Evolutionary conservation across 1,284 basidiomycete species (phyloP), one percentile per base, ranked within the genome.

Genomic region (Hymenochaete sp.): DNA sequence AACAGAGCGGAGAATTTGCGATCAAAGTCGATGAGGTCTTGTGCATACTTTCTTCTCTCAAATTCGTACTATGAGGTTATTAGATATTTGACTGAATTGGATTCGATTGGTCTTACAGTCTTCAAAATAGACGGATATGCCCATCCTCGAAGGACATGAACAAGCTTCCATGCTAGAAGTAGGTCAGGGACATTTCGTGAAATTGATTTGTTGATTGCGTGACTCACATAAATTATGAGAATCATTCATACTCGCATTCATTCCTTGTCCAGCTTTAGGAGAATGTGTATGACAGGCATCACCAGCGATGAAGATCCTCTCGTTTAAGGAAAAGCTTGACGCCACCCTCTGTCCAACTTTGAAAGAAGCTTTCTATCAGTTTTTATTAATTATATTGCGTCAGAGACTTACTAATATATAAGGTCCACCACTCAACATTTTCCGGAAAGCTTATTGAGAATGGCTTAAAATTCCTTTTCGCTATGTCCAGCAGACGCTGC

Each of bases 261-360:
- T 84, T 3, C 81, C 81, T 57, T 81, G 71, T 70, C 82, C 75
- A 66, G 76, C 63, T 66, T 80, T 91, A 0, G 87, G 87, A 0
- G 84, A 88, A 62, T 91, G 88, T 0, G 88, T 91, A 56, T 91
- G 88, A 55, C 79, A 87, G 1, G 81, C 82, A 62, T 87, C 83
- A 1, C 86, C 85, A 1, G 79, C 83, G 51, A 90, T 89, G 60
- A 90, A 90, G 3, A 88, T 71, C 0, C 87, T 74, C 13, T 88
- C 76, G 19, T 76, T 61, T 2, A 74, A 65, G 3, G 80, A 79
- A 60, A 76, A 90, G 10, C 66, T 65, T 3, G 79, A 74, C 2
- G 84, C 83, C 2, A 90, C 81, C 7, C 86, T 75, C 57, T 90
- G 87, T 2, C 85, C 84, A 70, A 86, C 67, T 68, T 38, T 21